Evolutionary conservation across 768 basidiomycete species (phyloP), one percentile per base, ranked within the genome.

Genomic region (Stropharia rugosoannulata): DNA sequence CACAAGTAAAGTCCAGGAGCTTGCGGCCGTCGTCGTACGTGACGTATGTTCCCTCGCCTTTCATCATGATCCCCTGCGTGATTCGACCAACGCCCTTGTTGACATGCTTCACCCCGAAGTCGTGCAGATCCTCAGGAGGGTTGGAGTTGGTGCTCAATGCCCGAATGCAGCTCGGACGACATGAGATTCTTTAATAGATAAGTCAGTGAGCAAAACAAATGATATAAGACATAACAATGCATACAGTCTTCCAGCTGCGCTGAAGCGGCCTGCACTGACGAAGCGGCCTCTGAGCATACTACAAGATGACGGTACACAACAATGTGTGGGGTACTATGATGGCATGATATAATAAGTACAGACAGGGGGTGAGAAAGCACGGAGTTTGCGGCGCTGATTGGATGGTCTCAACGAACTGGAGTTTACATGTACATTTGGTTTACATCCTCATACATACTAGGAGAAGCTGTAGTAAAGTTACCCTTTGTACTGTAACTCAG

Each of bases 1-100:
- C 94, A 64, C 82, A 82, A 10, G 89, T 93, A 64, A 95, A 95
- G 68, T 97, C 95, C 48, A 97, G 77, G 66, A 90, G 66, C 63
- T 76, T 81, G 55, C 81, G 77, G 3, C 92, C 94, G 59, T 93
- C 87, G 27, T 86, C 80, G 53, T 87, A 85, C 27, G 74, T 73
- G 51, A 93, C 81, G 61, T 89, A 90, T 1, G 89, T 85, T 12
- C 93, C 92, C 61, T 83, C 76, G 41, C 85, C 88, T 61, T 82
- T 86, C 36, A 74, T 69, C 74, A 90, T 83, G 48, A 90, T 72
- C 0, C 82, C 89, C 16, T 77, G 70, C 0, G 76, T 76, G 42
- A 80, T 71, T 56, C 80, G 68, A 1, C 69, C 73, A 3, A 83
- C 59, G 1, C 80, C 81, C 19, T 75, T 72, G 15, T 75, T 81